These are phyloP conservation scores for Akanthomyces lecanii DNA, from an alignment of 2,329 filamentous ascomycete species.

Conservation along the genomic window DNA sequence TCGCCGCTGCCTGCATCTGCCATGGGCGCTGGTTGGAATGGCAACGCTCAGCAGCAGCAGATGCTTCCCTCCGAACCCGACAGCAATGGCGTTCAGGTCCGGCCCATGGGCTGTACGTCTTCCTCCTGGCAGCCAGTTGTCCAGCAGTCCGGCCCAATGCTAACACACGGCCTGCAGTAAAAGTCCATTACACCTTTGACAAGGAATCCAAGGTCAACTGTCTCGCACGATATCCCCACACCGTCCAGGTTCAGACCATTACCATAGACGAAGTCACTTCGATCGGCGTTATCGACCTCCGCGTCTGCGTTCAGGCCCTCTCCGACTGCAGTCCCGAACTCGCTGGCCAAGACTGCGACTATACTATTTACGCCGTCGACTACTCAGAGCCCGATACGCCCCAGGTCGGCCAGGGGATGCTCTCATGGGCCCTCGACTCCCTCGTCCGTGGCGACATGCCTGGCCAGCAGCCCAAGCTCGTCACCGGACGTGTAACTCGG, in stretches of 20 bases:
- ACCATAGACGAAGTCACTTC: constrained; percentile 72
- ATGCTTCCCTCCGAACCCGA: constrained; percentile 32
- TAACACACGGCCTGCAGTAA: constrained; percentile 56
- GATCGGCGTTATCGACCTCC: constrained; percentile 84
- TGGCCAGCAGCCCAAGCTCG: constrained; percentile 62
- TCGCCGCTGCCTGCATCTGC: constrained; percentile 34
- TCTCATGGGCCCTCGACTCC: constrained; percentile 71
- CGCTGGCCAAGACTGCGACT: constrained; percentile 65
- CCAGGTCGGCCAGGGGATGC: constrained; percentile 89
- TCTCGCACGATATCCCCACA: constrained; percentile 77
- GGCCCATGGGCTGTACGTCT: constrained; percentile 63
- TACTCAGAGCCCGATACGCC: constrained; percentile 94
- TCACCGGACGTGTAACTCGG: constrained; percentile 86
- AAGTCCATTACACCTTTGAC: constrained; percentile 96
- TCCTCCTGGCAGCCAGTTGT: constrained; percentile 21
- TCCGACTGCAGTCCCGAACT: constrained; percentile 79
- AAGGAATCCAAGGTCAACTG: constrained; percentile 83
- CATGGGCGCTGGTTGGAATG: constrained; percentile 29
- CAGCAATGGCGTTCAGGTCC: constrained; percentile 52
- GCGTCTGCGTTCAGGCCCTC: constrained; percentile 81
- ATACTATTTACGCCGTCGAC: constrained; percentile 95
- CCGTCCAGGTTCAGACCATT: constrained; percentile 74
- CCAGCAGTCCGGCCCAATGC: constrained; percentile 3
- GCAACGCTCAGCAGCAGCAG: constrained; percentile 27
- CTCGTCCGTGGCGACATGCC: constrained; percentile 32